These are phyloP conservation scores for Carex arenaria DNA, from an alignment of 202 grass and related monocot species.

Conservation along the genomic window DNA sequence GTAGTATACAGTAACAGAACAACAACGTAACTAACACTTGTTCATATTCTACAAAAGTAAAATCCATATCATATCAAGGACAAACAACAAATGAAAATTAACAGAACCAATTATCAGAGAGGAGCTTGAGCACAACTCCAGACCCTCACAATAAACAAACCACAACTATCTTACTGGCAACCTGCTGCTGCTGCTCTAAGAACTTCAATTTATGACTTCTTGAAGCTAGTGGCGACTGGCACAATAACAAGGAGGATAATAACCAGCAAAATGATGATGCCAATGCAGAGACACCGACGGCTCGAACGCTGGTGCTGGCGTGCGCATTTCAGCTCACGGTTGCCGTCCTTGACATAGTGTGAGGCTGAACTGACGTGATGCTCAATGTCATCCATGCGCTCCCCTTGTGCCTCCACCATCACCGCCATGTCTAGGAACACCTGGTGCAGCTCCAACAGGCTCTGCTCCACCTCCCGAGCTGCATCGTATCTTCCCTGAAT, in stretches of 20 bases:
- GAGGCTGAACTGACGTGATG: conserved; percentile 54
- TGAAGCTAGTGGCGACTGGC: conserved; percentile 66
- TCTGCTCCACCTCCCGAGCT: conserved; percentile 71
- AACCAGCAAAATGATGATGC: conserved; percentile 59
- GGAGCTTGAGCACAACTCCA: conserved; percentile 26
- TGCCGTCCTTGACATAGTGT: conserved; percentile 62
- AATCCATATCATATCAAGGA: conserved; percentile 9
- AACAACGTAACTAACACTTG: neutral
- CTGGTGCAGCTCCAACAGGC: conserved; percentile 92
- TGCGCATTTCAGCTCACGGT: conserved; percentile 70
- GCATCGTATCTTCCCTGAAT: conserved; percentile 80
- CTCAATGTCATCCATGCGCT: conserved; percentile 74
- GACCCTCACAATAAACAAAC: neutral
- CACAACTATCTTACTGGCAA: conserved; percentile 10
- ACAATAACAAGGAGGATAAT: conserved; percentile 62
- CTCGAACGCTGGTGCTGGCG: conserved; percentile 65
- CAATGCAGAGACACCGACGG: conserved; percentile 85
- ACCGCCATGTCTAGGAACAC: conserved; percentile 97
- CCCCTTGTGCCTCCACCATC: conserved; percentile 82
- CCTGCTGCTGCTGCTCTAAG: neutral
- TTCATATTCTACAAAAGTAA: conserved; percentile 2
- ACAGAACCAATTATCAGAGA: neutral
- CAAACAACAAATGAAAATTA: conserved; percentile 13
- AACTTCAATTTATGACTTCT: conserved; percentile 37
- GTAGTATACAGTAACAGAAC: neutral